Evolutionary conservation across 2,329 filamentous ascomycete species (phyloP).

Genomic region (Herpotrichia juniperi): DNA sequence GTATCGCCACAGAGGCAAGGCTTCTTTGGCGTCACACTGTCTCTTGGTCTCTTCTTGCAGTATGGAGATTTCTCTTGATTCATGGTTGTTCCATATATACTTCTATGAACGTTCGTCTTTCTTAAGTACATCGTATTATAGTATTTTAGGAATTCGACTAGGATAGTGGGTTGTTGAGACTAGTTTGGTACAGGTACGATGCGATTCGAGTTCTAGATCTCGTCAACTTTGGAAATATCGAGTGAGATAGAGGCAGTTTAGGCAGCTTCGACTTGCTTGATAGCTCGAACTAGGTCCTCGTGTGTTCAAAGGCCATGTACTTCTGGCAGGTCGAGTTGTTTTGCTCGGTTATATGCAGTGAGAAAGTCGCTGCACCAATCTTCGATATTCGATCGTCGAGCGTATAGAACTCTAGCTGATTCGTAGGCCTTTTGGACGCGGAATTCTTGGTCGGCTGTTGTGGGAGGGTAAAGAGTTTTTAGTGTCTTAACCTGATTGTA

Average conservation of each 20-base stretch:
- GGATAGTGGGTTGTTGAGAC: background rate
- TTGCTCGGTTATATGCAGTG: constrained; percentile 13
- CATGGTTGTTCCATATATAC: background rate
- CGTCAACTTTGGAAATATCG: constrained; percentile 13
- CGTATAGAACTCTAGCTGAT: constrained; percentile 10
- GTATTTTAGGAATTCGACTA: background rate
- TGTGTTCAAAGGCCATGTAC: constrained; percentile 11
- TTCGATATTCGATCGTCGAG: constrained; percentile 12
- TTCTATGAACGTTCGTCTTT: background rate
- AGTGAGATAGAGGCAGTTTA: constrained; percentile 10
- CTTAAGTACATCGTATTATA: background rate
- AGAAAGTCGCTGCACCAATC: constrained; percentile 17
- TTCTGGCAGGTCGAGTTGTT: constrained; percentile 9
- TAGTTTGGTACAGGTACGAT: background rate
- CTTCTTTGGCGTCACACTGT: constrained; percentile 3
- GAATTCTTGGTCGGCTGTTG: constrained; percentile 4
- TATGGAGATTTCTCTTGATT: background rate
- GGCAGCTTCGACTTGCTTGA: constrained; percentile 15
- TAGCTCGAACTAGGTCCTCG: constrained; percentile 18
- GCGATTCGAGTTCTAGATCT: background rate
- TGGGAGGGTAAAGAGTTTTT: constrained; percentile 10
- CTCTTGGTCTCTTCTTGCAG: constrained; percentile 10
- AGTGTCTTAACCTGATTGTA: constrained; percentile 13
- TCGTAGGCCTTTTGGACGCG: constrained; percentile 13
- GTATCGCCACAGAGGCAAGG: constrained; percentile 14